Percentiles rank a stretch among this genome's conserved stretches.
phyloP scores from a whole-genome alignment of 2,329 filamentous ascomycete genomes.

The Pseudogymnoascus sp. region DNA sequence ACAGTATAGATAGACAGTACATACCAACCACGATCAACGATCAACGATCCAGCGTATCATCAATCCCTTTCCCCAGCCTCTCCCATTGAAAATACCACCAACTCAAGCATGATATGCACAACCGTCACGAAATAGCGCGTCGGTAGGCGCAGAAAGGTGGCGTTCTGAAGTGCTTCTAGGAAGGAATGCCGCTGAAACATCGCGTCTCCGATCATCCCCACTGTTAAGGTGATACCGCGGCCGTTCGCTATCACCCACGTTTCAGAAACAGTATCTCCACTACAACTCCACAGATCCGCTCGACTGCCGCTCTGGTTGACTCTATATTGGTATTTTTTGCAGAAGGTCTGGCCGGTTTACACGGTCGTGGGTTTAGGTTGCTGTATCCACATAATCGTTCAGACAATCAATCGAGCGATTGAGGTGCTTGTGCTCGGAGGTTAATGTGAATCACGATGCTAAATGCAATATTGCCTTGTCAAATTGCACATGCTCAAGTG shows the following conservation, averaged over 20 bases:
- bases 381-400: constrained; percentile 3
- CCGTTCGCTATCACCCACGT: not conserved
- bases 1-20: not conserved
- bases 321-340: not conserved
- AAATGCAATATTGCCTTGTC: not conserved
- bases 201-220: not conserved
- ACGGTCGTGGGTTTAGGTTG: not conserved
- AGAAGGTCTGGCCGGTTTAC: not conserved
- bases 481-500: not conserved
- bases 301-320: not conserved
- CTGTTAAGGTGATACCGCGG: not conserved
- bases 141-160: not conserved
- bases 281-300: not conserved
- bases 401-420: constrained; percentile 5
- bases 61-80: not conserved
- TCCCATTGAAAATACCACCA: not conserved
- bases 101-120: not conserved
- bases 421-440: not conserved
- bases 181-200: constrained; percentile 1
- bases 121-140: not conserved
- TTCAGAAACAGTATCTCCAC: not conserved
- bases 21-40: not conserved
- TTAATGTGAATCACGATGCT: not conserved
- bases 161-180: not conserved
- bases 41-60: not conserved